phyloP scores from a whole-genome alignment of 192 early-diverging fungal species.

The Coemansia biformis region DNA sequence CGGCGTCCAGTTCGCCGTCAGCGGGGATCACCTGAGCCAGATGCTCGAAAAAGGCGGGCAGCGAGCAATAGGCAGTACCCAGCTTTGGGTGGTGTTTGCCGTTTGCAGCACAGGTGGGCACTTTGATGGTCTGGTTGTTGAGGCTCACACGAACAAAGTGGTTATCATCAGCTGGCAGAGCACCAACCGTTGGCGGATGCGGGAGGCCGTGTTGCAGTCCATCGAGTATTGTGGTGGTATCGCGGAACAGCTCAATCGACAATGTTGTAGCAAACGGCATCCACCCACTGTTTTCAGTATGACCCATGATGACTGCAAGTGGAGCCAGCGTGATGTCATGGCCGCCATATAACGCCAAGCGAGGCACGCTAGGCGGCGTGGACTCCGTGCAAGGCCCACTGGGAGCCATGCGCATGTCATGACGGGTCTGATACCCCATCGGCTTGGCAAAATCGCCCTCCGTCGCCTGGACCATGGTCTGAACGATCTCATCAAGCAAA shows the following conservation, averaged over 20 bases:
- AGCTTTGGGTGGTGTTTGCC: constrained; percentile 34
- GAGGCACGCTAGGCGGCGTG: constrained; percentile 20
- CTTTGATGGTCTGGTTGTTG: constrained; percentile 23
- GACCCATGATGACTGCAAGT: constrained; percentile 24
- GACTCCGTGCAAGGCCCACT: constrained; percentile 11
- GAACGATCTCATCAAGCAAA: constrained; percentile 17
- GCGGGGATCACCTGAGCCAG: constrained; percentile 14
- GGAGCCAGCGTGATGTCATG: constrained; percentile 32
- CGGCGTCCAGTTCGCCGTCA: constrained; percentile 9
- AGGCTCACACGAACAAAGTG: constrained; percentile 33
- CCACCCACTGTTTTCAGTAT: constrained; percentile 8
- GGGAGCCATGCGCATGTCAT: constrained; percentile 16
- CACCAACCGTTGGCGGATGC: too few relatives aligned
- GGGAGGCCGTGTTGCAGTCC: too few relatives aligned
- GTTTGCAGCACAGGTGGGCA: constrained; percentile 21
- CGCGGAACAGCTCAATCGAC: constrained; percentile 39
- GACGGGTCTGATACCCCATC: constrained; percentile 14
- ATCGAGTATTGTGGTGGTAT: too few relatives aligned
- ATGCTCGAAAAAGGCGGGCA: constrained; percentile 42
- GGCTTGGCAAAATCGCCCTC: neutral
- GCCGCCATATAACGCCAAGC: constrained; percentile 26
- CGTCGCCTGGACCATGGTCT: constrained; percentile 26
- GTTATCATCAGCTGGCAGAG: neutral
- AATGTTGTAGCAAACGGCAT: constrained; percentile 37
- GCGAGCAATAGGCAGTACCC: constrained; percentile 38